Conservation (phyloP, 1,284 basidiomycete genomes). For the Leccinum glutinopallens region DNA sequence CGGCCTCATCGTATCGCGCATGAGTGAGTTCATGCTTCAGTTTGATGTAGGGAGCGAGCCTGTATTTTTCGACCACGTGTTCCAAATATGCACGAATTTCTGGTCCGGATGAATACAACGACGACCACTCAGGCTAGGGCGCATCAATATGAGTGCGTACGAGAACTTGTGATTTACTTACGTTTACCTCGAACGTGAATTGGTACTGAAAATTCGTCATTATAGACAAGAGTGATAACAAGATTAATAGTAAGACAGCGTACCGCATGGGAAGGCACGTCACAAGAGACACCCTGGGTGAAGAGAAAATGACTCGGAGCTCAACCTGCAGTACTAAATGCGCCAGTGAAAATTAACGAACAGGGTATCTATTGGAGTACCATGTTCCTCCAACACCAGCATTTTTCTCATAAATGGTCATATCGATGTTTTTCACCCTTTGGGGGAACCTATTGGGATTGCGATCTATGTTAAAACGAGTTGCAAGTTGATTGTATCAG, state of each 20-base stretch:
- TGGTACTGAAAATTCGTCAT: constrained; percentile 48
- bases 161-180: constrained; percentile 20
- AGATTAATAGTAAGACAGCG: constrained; percentile 18
- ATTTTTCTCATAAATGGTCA: constrained; percentile 45
- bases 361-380: constrained; percentile 45
- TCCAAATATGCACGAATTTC: constrained; percentile 60
- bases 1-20: constrained; percentile 51
- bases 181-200: constrained; percentile 58
- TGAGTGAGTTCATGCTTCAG: constrained; percentile 53
- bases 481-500: neutral
- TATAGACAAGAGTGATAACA: neutral
- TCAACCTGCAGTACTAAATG: neutral
- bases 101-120: constrained; percentile 58
- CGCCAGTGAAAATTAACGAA: constrained; percentile 17
- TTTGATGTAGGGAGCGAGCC: constrained; percentile 53
- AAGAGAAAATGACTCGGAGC: neutral
- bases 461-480: neutral
- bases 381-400: constrained; percentile 58
- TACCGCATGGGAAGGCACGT: constrained; percentile 57
- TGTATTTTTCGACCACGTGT: constrained; percentile 59
- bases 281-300: constrained; percentile 31
- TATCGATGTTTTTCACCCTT: constrained; percentile 51
- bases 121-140: constrained; percentile 55
- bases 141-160: neutral
- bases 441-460: constrained; percentile 52